Evolutionary conservation across 2,329 filamentous ascomycete species (phyloP).

Genomic region (Epichloe hybrida): DNA sequence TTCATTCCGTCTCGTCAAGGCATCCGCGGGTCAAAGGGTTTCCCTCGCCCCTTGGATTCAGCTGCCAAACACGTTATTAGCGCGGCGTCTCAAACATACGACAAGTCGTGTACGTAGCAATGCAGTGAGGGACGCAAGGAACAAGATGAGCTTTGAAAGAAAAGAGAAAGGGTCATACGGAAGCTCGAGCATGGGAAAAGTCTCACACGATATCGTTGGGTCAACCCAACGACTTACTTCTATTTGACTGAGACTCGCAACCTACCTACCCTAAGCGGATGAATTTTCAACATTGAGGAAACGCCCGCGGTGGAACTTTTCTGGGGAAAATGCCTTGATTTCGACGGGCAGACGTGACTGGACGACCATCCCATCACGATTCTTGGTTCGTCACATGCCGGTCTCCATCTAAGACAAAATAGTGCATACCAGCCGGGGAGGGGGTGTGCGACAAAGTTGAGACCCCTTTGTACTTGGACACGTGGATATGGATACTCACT

Average conservation of each 20-base stretch:
- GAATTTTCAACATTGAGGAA: no score
- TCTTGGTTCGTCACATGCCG: conserved; percentile 1
- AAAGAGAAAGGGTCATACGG: neutral
- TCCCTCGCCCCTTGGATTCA: no score
- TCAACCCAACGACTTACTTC: no score
- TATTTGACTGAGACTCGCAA: no score
- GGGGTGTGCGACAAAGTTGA: neutral
- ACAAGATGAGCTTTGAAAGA: neutral
- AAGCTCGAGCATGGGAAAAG: no score
- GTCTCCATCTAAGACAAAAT: neutral
- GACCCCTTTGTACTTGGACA: neutral
- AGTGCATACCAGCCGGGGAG: neutral
- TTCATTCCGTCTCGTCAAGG: no score
- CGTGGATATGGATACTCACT: neutral
- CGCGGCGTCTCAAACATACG: no score
- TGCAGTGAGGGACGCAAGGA: no score
- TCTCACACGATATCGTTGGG: neutral
- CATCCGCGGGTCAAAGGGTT: no score
- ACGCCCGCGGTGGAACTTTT: neutral
- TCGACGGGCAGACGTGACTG: neutral
- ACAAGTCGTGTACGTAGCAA: no score
- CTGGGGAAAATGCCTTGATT: neutral
- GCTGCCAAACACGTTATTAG: no score
- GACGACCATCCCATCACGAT: neutral
- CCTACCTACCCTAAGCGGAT: no score